Evolutionary conservation across 2,329 filamentous ascomycete species (phyloP), one percentile per base, ranked within the genome.

Genomic region (Aureobasidium sp.): DNA sequence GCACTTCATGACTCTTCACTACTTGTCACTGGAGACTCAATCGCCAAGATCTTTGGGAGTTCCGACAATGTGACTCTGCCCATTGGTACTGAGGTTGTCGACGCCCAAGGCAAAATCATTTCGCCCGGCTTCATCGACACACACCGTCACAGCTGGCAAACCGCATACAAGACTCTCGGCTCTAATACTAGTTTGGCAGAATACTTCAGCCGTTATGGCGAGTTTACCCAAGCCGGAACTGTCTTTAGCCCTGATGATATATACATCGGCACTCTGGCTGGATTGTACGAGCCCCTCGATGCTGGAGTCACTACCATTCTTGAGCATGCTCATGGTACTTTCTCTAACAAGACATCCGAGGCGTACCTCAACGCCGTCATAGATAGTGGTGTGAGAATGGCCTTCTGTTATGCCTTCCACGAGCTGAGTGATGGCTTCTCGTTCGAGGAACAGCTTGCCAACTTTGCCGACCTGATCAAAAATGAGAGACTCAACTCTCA

Each of bases 131-230:
- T 79, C 65, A 69, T 79, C 51, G 75, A 78, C 65, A 76, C 76
- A 1, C 77, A 78, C 55, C 73, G 76, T 48, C 78, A 81, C 67
- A 66, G 78, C 8, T 84, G 82, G 83, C 81, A 84, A 67, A 84
- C 82, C 0, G 79, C 75, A 10, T 77, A 79, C 66, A 82, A 81
- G 66, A 83, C 82, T 0, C 66, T 85, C 1, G 78, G 65, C 1
- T 78, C 81, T 8, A 82, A 85, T 66, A 79, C 78, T 0, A 80
- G 75, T 0, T 69, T 83, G 17, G 70, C 76, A 5, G 75, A 81
- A 50, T 84, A 83, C 68, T 75, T 82, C 41, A 57, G 60, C 37
- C 74, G 76, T 9, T 79, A 76, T 61, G 72, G 74, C 37, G 72
- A 75, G 50, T 74, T 66, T 8, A 73, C 60, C 20, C 51, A 63